A percentile compares a stretch with the other conserved stretches of the same genome.
Evolutionary conservation across 2,329 filamentous ascomycete genomes (phyloP).

Genomic region (Colletotrichum nymphaeae): DNA sequence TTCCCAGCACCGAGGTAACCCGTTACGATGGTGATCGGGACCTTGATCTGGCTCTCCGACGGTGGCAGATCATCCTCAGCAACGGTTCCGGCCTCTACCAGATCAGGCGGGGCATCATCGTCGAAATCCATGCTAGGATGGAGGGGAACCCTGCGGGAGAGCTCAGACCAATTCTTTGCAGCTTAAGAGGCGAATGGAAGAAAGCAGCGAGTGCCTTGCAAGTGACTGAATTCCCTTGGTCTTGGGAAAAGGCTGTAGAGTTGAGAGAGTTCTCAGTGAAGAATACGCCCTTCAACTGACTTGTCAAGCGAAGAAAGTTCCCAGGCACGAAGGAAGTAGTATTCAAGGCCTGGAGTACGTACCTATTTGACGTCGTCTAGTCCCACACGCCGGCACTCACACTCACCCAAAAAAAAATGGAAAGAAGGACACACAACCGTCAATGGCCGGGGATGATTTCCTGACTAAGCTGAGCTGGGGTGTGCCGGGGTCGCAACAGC

Average conservation of each 20-base stretch:
- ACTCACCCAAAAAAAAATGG: not conserved
- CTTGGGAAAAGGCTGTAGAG: not conserved
- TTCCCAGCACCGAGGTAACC: constrained; percentile 96
- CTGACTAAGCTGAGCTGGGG: constrained; percentile 30
- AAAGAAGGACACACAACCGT: not conserved
- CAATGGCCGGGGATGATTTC: not conserved
- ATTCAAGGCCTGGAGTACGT: constrained; percentile 5
- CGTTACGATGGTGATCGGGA: constrained; percentile 88
- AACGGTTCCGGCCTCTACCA: constrained; percentile 61
- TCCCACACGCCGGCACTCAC: constrained; percentile 7
- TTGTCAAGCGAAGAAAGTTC: not conserved
- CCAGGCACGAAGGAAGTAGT: not conserved
- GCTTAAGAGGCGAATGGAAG: not conserved
- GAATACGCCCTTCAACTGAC: not conserved
- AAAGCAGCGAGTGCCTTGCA: not conserved
- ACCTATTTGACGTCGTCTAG: constrained; percentile 24
- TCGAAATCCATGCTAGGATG: constrained; percentile 67
- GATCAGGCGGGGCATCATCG: constrained; percentile 75
- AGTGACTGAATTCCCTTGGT: not conserved
- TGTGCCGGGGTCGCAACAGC: not conserved
- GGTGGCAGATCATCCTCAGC: constrained; percentile 51
- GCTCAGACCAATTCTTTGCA: constrained; percentile 21
- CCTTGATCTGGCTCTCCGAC: constrained; percentile 68
- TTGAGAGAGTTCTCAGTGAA: not conserved
- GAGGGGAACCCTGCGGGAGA: constrained; percentile 29